phyloP scores from a whole-genome alignment of 495 filamentous ascomycete genomes.

The Evernia prunastri region DNA sequence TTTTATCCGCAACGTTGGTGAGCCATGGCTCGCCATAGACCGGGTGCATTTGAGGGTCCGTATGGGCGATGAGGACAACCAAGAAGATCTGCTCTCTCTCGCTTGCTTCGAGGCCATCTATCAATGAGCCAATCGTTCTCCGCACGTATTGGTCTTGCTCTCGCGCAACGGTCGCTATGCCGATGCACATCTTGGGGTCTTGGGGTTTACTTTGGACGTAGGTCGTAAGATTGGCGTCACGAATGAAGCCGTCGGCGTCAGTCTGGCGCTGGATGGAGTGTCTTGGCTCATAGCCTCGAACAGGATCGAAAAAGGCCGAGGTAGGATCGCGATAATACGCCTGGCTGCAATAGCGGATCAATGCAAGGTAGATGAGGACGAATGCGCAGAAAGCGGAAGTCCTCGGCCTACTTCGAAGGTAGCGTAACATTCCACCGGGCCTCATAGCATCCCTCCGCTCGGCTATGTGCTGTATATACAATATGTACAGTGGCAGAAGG shows the following conservation, averaged over 20 bases:
- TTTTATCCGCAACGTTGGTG: slow-evolving; percentile 35
- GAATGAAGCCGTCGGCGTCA: slow-evolving; percentile 35
- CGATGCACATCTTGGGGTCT: slow-evolving; percentile 31
- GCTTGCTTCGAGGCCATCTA: slow-evolving; percentile 40
- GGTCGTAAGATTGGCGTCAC: slow-evolving; percentile 22
- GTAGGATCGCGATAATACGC: slow-evolving; percentile 39
- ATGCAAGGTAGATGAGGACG: slow-evolving; percentile 29
- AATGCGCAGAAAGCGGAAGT: slow-evolving; percentile 26
- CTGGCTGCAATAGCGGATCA: slow-evolving; percentile 29
- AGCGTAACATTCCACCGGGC: background rate
- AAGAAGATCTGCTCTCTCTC: slow-evolving; percentile 44
- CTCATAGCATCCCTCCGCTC: background rate
- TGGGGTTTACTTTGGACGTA: slow-evolving; percentile 8
- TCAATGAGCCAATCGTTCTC: slow-evolving; percentile 45
- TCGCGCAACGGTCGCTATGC: slow-evolving; percentile 35
- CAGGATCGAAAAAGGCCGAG: slow-evolving; percentile 39
- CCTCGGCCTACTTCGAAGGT: slow-evolving; percentile 5
- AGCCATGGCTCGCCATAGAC: slow-evolving; percentile 47
- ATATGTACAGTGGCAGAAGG: background rate
- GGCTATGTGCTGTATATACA: background rate
- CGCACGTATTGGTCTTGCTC: slow-evolving; percentile 40
- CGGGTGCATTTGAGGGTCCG: slow-evolving; percentile 42
- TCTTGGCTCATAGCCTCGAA: slow-evolving; percentile 34
- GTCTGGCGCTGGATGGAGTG: slow-evolving; percentile 37
- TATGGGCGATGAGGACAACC: slow-evolving; percentile 49